Conservation (phyloP, 148 eudicot genomes). For the Suaeda aralocaspica region DNA sequence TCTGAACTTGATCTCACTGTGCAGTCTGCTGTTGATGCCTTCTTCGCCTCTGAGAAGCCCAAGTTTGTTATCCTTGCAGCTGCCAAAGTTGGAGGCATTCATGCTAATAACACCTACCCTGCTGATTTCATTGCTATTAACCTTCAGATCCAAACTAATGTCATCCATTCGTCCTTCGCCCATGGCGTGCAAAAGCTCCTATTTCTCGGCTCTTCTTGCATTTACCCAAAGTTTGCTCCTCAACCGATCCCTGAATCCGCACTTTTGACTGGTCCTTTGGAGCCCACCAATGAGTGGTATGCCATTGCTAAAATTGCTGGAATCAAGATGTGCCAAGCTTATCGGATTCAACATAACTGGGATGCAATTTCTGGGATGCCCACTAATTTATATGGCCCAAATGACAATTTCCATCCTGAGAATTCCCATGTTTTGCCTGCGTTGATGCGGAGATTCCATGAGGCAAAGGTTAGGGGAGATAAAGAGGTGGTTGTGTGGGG, state of each 20-base stretch:
- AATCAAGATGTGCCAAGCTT: conserved; percentile 82
- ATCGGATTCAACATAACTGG: conserved; percentile 28
- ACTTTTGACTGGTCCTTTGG: conserved; percentile 69
- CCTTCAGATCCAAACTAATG: conserved; percentile 90
- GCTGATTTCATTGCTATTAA: conserved; percentile 87
- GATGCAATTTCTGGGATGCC: conserved; percentile 89
- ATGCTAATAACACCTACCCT: conserved; percentile 91
- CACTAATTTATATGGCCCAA: conserved; percentile 86
- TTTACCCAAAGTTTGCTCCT: conserved; percentile 94
- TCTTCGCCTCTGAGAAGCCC: conserved; percentile 74
- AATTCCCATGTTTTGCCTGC: conserved; percentile 96
- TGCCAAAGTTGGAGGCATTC: conserved; percentile 97
- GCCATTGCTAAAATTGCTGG: conserved; percentile 94
- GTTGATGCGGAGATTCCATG: conserved; percentile 81
- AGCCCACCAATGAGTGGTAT: conserved; percentile 96
- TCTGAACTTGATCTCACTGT: conserved; percentile 82
- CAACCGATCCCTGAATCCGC: conserved; percentile 86
- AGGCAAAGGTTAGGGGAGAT: conserved; percentile 56
- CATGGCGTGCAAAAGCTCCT: conserved; percentile 64
- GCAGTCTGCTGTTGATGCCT: conserved; percentile 68
- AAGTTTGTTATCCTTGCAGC: conserved; percentile 85
- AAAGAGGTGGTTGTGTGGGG: conserved; percentile 98
- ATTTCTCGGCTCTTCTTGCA: conserved; percentile 89
- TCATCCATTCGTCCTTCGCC: conserved; percentile 57
- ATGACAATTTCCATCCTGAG: conserved; percentile 95